Percentiles rank a stretch among this genome's conserved stretches.
phyloP scores from a whole-genome alignment of 2,329 filamentous ascomycete species.

The Botryotinia calthae region DNA sequence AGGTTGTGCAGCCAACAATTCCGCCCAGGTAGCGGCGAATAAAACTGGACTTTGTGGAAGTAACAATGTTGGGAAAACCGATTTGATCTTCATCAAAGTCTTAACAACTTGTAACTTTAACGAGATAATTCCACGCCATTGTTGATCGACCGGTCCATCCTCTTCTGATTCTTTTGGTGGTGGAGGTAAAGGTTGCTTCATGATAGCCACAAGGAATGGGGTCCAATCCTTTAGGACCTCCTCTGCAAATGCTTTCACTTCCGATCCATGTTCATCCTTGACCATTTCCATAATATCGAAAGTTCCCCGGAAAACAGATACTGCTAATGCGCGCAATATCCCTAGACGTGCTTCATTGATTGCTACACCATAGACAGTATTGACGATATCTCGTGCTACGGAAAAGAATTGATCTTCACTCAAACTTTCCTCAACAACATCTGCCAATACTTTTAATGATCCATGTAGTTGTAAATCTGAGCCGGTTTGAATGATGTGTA shows the following conservation, averaged over 20 bases:
- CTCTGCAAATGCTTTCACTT: constrained; percentile 86
- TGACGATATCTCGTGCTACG: constrained; percentile 81
- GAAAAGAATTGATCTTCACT: constrained; percentile 94
- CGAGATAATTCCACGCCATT: constrained; percentile 78
- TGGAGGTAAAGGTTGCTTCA: constrained; percentile 71
- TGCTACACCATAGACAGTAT: constrained; percentile 78
- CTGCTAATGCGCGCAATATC: constrained; percentile 76
- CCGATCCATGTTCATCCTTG: constrained; percentile 83
- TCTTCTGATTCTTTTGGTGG: constrained; percentile 54
- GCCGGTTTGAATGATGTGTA: constrained; percentile 73
- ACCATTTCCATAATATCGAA: constrained; percentile 97
- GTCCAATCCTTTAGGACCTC: constrained; percentile 81
- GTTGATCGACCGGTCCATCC: constrained; percentile 55
- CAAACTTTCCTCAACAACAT: constrained; percentile 89
- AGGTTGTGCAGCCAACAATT: constrained; percentile 70
- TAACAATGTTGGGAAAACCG: constrained; percentile 77
- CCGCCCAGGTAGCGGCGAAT: constrained; percentile 87
- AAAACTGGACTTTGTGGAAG: constrained; percentile 78
- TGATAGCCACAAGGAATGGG: constrained; percentile 78
- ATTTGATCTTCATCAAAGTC: constrained; percentile 84
- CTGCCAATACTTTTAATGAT: constrained; percentile 79
- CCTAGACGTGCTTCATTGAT: constrained; percentile 71
- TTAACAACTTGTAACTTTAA: constrained; percentile 94
- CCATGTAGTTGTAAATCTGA: constrained; percentile 82
- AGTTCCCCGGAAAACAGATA: constrained; percentile 85